A percentile compares a stretch with the other conserved stretches of the same genome.
Evolutionary conservation across 306 rosid species (phyloP).

Genomic region (Cucurbita maxima): DNA sequence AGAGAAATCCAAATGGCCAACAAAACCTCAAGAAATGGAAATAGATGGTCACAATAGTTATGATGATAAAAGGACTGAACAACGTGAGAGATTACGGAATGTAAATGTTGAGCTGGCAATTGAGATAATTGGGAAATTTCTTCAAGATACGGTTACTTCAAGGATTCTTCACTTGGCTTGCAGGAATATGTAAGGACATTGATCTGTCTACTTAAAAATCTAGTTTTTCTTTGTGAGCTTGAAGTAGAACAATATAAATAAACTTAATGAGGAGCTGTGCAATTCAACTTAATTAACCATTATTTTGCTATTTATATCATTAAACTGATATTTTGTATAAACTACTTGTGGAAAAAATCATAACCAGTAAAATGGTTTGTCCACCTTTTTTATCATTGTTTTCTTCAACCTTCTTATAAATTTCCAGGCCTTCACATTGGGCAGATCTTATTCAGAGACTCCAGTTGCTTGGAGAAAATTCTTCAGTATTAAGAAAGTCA

Average conservation of each 20-base stretch:
- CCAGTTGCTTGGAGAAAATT: slow-evolving; percentile 46
- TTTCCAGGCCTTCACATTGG: slow-evolving; percentile 74
- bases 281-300: background rate
- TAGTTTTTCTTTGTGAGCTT: background rate
- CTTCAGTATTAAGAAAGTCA: slow-evolving; percentile 60
- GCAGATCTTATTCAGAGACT: slow-evolving; percentile 41
- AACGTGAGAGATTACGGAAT: slow-evolving; percentile 36
- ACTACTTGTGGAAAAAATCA: background rate
- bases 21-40: slow-evolving; percentile 60
- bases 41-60: slow-evolving; percentile 35
- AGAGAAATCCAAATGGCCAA: slow-evolving; percentile 57
- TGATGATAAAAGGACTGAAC: slow-evolving; percentile 40
- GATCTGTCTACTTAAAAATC: background rate
- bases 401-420: slow-evolving; percentile 8
- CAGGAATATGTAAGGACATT: slow-evolving; percentile 49
- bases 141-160: slow-evolving; percentile 44
- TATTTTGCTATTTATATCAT: background rate
- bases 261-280: background rate
- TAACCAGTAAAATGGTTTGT: background rate
- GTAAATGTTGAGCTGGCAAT: slow-evolving; percentile 53
- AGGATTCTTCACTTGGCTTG: slow-evolving; percentile 69
- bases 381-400: background rate
- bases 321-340: background rate
- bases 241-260: background rate
- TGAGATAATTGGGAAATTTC: slow-evolving; percentile 70